Evolutionary conservation across 371 early-diverging fungal species (phyloP), one percentile per base, ranked within the genome.

Genomic region (Mucor piriformis): DNA sequence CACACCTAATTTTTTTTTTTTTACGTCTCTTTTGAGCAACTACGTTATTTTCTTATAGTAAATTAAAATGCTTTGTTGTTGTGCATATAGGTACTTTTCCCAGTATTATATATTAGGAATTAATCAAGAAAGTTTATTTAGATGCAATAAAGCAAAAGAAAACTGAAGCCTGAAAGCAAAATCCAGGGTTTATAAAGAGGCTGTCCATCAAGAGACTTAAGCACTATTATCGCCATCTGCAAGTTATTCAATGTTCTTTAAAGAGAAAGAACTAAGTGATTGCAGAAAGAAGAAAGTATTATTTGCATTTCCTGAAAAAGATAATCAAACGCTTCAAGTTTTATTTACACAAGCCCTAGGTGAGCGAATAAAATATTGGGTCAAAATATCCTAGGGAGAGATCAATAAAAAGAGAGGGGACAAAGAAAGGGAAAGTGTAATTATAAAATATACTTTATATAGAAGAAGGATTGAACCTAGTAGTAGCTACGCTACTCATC

Each of bases 401-500:
- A 8, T 37, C 7, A 37, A 37, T 37, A 37, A 37, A 37, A 50
- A 34, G 50, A 33, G 50, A 50, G 50, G 50, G 50, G 25, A 50
- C 50, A 50, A 50, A 50, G 50, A 50, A 50, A 50, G 34, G 50
- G 50, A 50, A 50, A 50, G 34, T 50, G 50, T 50, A 50, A 33
- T n/a, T 50, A 34, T 50, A 50, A 50, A 47, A 50, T 50, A 50
- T 50, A 50, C 50, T 33, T 29, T 50, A 33, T 50, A 33, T 33
- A 55, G 50, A 33, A 50, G 50, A 50, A 32, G 50, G 34, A 33
- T 50, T 38, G 38, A 35, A 35, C 52, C 37, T 52, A 18, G 52
- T 37, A 54, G 44, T 54, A 54, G 46, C 44, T 54, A 54, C 54
- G 54, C 54, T 54, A 54, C 54, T 54, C 54, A 18, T 43, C 21